Base-by-base conservation (phyloP, 2,329 filamentous ascomycete species). In the Scedosporium boydii region DNA sequence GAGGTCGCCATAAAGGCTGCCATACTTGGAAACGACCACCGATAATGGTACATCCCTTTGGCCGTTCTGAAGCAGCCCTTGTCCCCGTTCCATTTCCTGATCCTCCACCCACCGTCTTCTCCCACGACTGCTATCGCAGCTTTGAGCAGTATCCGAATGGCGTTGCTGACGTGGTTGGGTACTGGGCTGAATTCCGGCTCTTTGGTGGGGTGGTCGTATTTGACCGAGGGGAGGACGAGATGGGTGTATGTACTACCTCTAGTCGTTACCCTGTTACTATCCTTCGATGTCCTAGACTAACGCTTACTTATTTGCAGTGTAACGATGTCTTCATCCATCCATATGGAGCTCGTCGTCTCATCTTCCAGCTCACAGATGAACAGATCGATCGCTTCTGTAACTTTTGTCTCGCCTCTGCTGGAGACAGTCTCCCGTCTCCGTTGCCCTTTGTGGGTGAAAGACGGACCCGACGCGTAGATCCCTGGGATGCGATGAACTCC, bases 141-240 rank as follows among this genome's bases (percentile, higher is more conserved):
- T 62, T 65, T 48, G 65, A 71, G 6, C 69, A 71, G 29, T 75
- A 73, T 55, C 66, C 68, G 6, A 60, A 64, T 53, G 66, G 67
- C 7, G 12, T 66, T 38, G 64, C 66, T 16, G 66, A 68, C 62
- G 48, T 67, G 16, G 67, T 66, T 14, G 71, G 67, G 9, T 72
- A 70, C 60, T 72, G 68, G 71, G 70, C 69, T 7, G 70, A 72
- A 61, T 63, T 63, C 9, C 64, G 68, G 34, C 69, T 72, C 58
- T 64, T 72, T 38, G 70, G 69, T 10, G 71, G 70, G 6, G 71
- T 73, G 3, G 62, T 69, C 6, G 48, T 72, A 1, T 73, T 72
- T 62, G 68, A 72, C 58, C 63, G 71, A 23, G 66, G 67, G 10
- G 56, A 67, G 34, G 63, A 60, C 29, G 67, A 65, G 5, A 58